phyloP scores from a whole-genome alignment of 129 eudicot genomes.

The Escallonia rubra region DNA sequence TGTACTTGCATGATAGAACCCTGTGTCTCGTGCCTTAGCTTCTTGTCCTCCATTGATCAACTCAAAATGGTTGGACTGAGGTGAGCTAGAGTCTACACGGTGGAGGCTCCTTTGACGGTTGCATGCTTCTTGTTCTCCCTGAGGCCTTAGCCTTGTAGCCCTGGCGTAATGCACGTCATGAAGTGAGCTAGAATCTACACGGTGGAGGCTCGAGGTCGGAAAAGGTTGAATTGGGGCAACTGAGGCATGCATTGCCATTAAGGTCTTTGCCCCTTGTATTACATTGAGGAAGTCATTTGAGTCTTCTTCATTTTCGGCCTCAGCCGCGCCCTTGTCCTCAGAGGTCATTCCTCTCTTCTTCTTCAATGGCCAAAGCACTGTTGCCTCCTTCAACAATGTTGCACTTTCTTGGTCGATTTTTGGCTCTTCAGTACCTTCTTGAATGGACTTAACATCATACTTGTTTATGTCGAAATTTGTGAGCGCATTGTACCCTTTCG shows the following conservation, averaged over 20 bases:
- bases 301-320: background rate
- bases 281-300: background rate
- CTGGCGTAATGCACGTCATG: too few species aligned
- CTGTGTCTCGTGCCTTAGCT: background rate
- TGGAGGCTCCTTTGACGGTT: too few species aligned
- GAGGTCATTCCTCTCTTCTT: too few species aligned
- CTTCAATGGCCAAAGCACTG: background rate
- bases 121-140: too few species aligned
- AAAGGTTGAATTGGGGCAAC: too few species aligned
- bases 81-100: too few species aligned
- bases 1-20: background rate
- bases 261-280: background rate
- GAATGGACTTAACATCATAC: background rate
- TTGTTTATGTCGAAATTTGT: background rate
- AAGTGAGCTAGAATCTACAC: too few species aligned
- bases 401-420: background rate
- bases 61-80: background rate
- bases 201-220: too few species aligned
- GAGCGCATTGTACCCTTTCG: background rate
- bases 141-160: background rate
- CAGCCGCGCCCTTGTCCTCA: too few species aligned
- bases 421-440: background rate
- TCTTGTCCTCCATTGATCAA: background rate
- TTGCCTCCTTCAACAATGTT: background rate
- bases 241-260: too few species aligned